Conservation (phyloP, 306 rosid species). For the Malus asiatica region DNA sequence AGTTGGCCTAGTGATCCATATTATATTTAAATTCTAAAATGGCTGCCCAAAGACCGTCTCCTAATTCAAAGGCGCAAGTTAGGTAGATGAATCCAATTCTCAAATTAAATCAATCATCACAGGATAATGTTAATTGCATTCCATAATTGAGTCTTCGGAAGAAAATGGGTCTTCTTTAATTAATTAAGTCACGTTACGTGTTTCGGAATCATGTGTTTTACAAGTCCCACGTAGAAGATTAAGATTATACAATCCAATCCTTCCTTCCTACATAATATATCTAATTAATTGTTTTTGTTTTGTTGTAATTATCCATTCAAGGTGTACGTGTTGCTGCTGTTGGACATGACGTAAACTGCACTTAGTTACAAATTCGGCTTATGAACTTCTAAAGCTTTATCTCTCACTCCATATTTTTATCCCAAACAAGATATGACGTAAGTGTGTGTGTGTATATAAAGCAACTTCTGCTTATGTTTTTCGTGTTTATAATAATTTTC, state of each 20-base stretch:
- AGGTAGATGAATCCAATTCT: conserved; percentile 14
- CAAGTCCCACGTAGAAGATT: background rate
- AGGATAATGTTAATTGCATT: too few species aligned
- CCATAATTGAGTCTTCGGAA: conserved; percentile 27
- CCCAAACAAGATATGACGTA: background rate
- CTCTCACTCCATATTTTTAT: background rate
- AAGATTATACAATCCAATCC: too few species aligned
- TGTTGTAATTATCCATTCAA: background rate
- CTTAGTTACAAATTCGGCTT: background rate
- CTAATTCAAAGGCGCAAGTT: conserved; percentile 15
- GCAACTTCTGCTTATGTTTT: background rate
- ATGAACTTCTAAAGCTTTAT: background rate
- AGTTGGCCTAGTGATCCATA: conserved; percentile 23
- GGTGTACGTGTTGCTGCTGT: too few species aligned
- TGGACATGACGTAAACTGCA: background rate
- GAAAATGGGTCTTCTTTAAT: background rate
- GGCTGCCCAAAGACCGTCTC: conserved; percentile 4
- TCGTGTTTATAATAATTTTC: background rate
- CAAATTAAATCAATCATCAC: background rate
- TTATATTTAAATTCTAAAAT: background rate
- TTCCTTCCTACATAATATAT: background rate
- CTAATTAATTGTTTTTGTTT: background rate
- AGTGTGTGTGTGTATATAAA: background rate
- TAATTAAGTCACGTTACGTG: background rate
- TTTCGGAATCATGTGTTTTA: background rate